Conservation (phyloP, 306 rosid species). For the Sesbania bispinosa region DNA sequence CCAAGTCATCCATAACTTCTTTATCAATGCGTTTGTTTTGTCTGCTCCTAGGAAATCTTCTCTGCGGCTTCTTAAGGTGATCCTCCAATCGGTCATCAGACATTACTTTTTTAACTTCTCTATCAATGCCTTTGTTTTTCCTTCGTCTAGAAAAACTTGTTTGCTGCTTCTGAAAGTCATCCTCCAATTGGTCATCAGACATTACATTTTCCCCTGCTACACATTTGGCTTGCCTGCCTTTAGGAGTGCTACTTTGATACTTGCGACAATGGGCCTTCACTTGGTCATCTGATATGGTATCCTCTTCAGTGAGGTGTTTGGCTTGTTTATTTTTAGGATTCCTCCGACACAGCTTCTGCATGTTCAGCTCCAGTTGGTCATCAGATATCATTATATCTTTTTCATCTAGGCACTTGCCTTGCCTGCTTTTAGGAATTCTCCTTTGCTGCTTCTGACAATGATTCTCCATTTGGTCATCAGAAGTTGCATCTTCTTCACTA, state of each 20-base stretch:
- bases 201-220: slow-evolving; percentile 28
- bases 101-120: slow-evolving; percentile 27
- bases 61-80: slow-evolving; percentile 32
- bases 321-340: slow-evolving; percentile 54
- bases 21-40: slow-evolving; percentile 22
- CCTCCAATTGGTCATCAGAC: slow-evolving; percentile 38
- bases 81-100: slow-evolving; percentile 39
- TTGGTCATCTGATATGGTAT: slow-evolving; percentile 32
- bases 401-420: slow-evolving; percentile 9
- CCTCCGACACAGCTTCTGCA: slow-evolving; percentile 37
- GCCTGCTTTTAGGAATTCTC: slow-evolving; percentile 32
- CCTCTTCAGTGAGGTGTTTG: slow-evolving; percentile 33
- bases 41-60: slow-evolving; percentile 30
- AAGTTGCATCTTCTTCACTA: slow-evolving; percentile 21
- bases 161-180: slow-evolving; percentile 25
- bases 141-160: slow-evolving; percentile 29
- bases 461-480: slow-evolving; percentile 32
- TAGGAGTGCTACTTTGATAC: slow-evolving; percentile 32
- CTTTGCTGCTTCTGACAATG: slow-evolving; percentile 26
- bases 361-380: slow-evolving; percentile 38
- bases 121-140: slow-evolving; percentile 28
- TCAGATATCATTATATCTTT: slow-evolving; percentile 36
- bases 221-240: slow-evolving; percentile 28
- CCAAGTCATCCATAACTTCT: slow-evolving; percentile 30
- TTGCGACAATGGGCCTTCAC: slow-evolving; percentile 20